Evolutionary conservation across 371 early-diverging fungal genomes (phyloP), one percentile per base, ranked within the genome.

Genomic region (Mortierella sp.): DNA sequence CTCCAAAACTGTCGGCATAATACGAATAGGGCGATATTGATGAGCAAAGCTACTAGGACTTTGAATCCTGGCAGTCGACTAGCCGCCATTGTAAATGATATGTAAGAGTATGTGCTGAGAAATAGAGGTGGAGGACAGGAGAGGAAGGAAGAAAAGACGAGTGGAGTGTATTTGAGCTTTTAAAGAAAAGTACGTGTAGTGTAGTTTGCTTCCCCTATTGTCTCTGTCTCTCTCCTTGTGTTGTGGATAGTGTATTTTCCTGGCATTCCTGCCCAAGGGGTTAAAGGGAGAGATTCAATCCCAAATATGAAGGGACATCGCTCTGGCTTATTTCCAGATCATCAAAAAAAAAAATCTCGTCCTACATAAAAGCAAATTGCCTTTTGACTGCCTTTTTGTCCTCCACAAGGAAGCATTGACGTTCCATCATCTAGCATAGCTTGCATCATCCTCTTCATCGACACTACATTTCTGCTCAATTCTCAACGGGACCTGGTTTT

Each of bases 61-160:
- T 40, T 67, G 61, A 59, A 51, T 1, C 40, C 54, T 8, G 53
- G 53, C 26, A 45, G 2, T 35, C 15, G 84, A 85, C 6, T 47
- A 4, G 61, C 61, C 12, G 42, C 40, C 61, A 60, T 60, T 4
- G 43, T 60, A 34, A 35, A 13, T 47, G 22, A 17, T 17, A 47
- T 47, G 47, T 19, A 47, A 13, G 47, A 19, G 6, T 47, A 47
- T 19, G 17, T 47, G 55, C 12, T 51, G 51, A 51, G 51, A 2
- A 51, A 51, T 51, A 28, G 55, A 55, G 13, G 55, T 12, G 4
- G 15, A 55, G 7, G 13, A 37, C 6, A 37, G 40, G 40, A 19
- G 17, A 47, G 19, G 22, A 47, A 47, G 19, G 6, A 47, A 47
- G 17, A 19, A 47, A 0, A 17, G 47, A 47, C 15, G 17, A 6